phyloP scores from a whole-genome alignment of 257 asterid species.

The Solanum paucissectum region DNA sequence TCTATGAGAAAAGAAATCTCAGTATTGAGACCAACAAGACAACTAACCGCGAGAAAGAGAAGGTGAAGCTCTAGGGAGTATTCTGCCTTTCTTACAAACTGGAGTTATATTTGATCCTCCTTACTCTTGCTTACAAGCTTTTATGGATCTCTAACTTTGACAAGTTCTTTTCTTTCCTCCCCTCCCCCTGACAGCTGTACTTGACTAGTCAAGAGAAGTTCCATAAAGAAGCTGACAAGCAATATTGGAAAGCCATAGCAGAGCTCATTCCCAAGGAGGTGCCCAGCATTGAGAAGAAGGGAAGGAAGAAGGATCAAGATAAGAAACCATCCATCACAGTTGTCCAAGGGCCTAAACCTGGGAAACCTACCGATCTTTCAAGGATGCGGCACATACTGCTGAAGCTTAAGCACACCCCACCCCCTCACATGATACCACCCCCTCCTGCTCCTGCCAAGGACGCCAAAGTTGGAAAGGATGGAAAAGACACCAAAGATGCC shows the following conservation, averaged over 20 bases:
- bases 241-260: constrained; percentile 93
- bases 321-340: constrained; percentile 78
- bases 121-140: neutral
- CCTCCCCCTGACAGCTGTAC: constrained; percentile 27
- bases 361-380: constrained; percentile 94
- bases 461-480: constrained; percentile 46
- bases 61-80: constrained; percentile 32
- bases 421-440: constrained; percentile 93
- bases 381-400: constrained; percentile 87
- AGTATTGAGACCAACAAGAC: constrained; percentile 60
- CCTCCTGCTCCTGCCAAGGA: constrained; percentile 64
- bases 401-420: constrained; percentile 95
- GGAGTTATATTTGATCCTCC: neutral
- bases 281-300: constrained; percentile 70
- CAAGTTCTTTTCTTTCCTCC: neutral
- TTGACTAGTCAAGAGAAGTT: constrained; percentile 65
- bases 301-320: constrained; percentile 88
- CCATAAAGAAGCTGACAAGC: constrained; percentile 93
- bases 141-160: neutral
- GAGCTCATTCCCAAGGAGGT: constrained; percentile 92
- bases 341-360: constrained; percentile 94
- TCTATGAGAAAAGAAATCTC: constrained; percentile 71
- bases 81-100: neutral
- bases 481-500: constrained; percentile 33
- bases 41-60: constrained; percentile 68